Evolutionary conservation across 148 eudicot species (phyloP), one percentile per base, ranked within the genome.

Genomic region (Rhododendron vialii): DNA sequence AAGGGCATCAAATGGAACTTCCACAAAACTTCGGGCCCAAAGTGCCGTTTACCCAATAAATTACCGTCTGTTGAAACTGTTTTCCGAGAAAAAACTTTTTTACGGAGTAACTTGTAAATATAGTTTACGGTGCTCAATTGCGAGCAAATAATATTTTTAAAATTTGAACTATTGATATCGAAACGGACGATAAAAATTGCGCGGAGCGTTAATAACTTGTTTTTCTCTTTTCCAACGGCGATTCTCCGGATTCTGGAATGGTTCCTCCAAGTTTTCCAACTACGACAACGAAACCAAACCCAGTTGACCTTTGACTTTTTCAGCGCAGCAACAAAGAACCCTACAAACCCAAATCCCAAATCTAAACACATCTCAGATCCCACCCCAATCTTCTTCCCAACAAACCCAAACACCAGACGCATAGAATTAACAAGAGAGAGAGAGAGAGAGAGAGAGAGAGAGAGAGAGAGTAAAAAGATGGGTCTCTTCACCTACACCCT

Each of bases 401-500:
- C 41, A 7, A 30, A 20, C 28, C n/a, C 47, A 2, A 15, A 14
- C 24, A 75, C 10, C 24, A 38, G 13, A 76, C 26, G 1, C 20
- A 38, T 3, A 30, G 12, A 74, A 0, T 41, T 41, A 15, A 38
- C 24, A 3, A 14, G 36, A 71, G 12, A 71, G 76, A 71, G 76
- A 69, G 24, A 30, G 30, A 30, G 30, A 30, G 30, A 30, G 30
- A 59, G 17, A 69, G n/a, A 30, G 76, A 71, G 47, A 38, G 48
- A 18, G 78, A 75, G 3, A 36, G 80, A 43, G 30, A 78, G 59
- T 1, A n/a, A 67, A 83, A 74, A 61, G 74, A 95, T 95, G 96
- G 90, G 96, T 6, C 89, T 96, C 11, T 93, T 95, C 87, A 81
- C 92, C 41, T 89, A 94, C 88, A 75, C 92, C 43, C 71, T 96